These are phyloP conservation scores for Dactylellina cionopaga DNA, from an alignment of 2,329 filamentous ascomycete species.

Conservation along the genomic window DNA sequence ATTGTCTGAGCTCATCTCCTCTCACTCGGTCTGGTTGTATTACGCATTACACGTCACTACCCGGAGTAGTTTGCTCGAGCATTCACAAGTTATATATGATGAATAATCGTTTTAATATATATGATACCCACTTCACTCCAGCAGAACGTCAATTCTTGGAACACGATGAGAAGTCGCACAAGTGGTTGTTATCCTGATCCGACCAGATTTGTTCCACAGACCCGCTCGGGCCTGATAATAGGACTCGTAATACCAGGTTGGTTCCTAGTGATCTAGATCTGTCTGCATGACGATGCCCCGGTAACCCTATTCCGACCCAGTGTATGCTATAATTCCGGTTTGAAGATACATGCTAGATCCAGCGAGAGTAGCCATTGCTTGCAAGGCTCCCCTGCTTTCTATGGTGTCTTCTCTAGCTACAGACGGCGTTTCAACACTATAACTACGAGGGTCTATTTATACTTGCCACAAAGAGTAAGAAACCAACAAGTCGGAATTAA, in stretches of 20 bases:
- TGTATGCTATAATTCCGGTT: no score
- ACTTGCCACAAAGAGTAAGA: slow-evolving; percentile 1
- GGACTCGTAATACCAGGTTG: no score
- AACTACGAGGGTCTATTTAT: background rate
- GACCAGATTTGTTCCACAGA: background rate
- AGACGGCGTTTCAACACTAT: slow-evolving; percentile 11
- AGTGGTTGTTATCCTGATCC: background rate
- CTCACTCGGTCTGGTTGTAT: slow-evolving; percentile 41
- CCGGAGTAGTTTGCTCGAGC: background rate
- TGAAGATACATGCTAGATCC: no score
- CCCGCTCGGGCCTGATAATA: no score
- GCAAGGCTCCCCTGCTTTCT: no score
- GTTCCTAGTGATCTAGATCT: no score
- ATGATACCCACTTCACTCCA: slow-evolving; percentile 33
- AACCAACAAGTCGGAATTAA: background rate
- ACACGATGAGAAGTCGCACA: no score
- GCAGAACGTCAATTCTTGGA: background rate
- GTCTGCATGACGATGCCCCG: no score
- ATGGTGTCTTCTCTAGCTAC: background rate
- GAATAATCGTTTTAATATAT: slow-evolving; percentile 36
- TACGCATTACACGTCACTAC: background rate
- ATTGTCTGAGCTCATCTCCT: slow-evolving; percentile 43
- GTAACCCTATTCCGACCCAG: no score
- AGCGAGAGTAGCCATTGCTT: no score
- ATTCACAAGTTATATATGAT: background rate